phyloP scores from a whole-genome alignment of 2,329 filamentous ascomycete genomes.

The Talaromyces sp. region DNA sequence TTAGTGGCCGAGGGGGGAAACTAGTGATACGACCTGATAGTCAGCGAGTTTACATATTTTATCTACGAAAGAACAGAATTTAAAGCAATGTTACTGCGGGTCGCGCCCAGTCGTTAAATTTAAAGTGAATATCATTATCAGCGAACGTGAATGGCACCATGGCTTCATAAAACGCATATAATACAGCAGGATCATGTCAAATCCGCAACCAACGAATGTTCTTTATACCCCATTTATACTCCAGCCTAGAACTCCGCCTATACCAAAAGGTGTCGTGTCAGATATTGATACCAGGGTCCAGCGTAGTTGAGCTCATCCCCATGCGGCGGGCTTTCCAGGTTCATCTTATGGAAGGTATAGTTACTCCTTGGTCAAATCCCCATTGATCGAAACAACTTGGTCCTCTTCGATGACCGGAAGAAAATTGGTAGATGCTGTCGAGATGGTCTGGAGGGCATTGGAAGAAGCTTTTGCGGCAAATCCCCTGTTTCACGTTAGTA shows the following conservation, averaged over 20 bases:
- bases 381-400: conserved; percentile 54
- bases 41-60: too few species aligned
- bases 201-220: neutral
- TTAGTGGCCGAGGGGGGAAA: neutral
- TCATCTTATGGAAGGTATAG: neutral
- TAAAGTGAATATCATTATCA: neutral
- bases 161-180: neutral
- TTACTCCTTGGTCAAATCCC: conserved; percentile 12
- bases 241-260: neutral
- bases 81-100: too few species aligned
- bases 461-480: conserved; percentile 72
- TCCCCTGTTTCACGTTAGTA: conserved; percentile 51
- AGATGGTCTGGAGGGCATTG: conserved; percentile 63
- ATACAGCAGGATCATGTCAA: neutral
- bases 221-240: neutral
- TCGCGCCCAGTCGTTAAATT: neutral
- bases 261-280: neutral
- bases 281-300: neutral
- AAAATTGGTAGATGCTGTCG: conserved; percentile 57
- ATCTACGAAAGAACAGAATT: too few species aligned
- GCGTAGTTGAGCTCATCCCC: too few species aligned
- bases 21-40: too few species aligned
- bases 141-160: neutral
- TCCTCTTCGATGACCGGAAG: conserved; percentile 73
- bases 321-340: too few species aligned